A percentile compares a stretch with the other conserved stretches of the same genome.
phyloP scores from a whole-genome alignment of 345 rosid species.

The Euphorbia peplus region DNA sequence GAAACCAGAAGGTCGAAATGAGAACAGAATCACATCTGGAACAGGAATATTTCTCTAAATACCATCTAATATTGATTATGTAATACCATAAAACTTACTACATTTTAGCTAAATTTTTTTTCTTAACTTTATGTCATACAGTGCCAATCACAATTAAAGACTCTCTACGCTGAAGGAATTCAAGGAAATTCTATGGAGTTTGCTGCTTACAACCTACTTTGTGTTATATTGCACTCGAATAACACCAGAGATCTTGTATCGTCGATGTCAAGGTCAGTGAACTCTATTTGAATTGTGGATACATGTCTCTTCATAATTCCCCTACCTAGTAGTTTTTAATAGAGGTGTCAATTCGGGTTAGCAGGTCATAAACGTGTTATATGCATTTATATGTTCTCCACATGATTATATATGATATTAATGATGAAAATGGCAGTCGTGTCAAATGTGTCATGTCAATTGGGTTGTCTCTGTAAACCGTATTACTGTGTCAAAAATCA shows the following conservation, averaged over 20 bases:
- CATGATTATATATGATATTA: too few relatives aligned
- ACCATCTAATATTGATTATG: background rate
- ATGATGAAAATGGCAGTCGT: too few relatives aligned
- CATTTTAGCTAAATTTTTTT: background rate
- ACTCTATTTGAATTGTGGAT: background rate
- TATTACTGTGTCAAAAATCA: too few relatives aligned
- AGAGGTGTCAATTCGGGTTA: too few relatives aligned
- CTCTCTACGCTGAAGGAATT: conserved; percentile 86
- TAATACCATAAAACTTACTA: background rate
- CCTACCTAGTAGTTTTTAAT: background rate
- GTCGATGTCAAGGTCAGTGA: conserved; percentile 83
- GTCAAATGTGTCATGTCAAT: too few relatives aligned
- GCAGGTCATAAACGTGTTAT: too few relatives aligned
- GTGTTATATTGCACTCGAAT: conserved; percentile 84
- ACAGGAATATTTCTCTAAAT: conserved; percentile 3
- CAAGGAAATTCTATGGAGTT: conserved; percentile 90
- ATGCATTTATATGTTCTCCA: too few relatives aligned
- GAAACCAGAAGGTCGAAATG: background rate
- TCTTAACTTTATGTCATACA: conserved; percentile 28
- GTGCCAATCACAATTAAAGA: conserved; percentile 96
- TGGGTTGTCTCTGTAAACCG: too few relatives aligned
- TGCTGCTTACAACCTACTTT: conserved; percentile 84
- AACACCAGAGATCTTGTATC: conserved; percentile 81
- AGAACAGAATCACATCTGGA: background rate
- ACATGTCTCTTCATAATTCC: background rate